Conservation (phyloP, 2,329 filamentous ascomycete species). For the Stagonosporopsis tanaceti region DNA sequence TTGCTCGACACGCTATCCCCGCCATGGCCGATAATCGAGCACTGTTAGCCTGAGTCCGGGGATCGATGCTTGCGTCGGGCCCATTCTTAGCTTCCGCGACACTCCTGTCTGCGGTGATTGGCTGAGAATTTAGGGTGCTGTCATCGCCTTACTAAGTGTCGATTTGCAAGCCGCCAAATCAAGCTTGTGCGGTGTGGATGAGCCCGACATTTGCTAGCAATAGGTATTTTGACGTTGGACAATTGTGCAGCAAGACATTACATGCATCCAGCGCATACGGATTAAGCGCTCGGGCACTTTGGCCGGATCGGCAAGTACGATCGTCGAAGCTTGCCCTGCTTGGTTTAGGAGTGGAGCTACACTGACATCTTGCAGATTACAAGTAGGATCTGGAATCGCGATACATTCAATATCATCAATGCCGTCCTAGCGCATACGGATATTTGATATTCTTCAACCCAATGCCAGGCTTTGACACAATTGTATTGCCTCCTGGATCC, state of each 20-base stretch:
- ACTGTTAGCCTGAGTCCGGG: slow-evolving; percentile 7
- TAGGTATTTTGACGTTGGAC: not conserved
- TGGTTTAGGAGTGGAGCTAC: not conserved
- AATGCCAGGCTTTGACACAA: too few species aligned
- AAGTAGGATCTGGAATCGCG: too few species aligned
- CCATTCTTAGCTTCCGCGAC: slow-evolving; percentile 5
- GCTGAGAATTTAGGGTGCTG: not conserved
- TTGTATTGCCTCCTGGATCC: too few species aligned
- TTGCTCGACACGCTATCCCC: not conserved
- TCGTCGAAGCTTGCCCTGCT: slow-evolving; percentile 2
- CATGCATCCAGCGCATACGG: not conserved
- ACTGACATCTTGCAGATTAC: not conserved
- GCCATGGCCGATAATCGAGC: slow-evolving; percentile 1
- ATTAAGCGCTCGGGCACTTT: not conserved
- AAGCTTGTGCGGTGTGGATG: too few species aligned
- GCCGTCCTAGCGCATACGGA: too few species aligned
- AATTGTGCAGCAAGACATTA: not conserved
- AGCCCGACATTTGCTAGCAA: not conserved
- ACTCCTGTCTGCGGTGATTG: not conserved
- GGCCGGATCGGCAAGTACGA: slow-evolving; percentile 4
- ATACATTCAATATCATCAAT: not conserved
- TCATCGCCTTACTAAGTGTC: not conserved
- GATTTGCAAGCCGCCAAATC: too few species aligned
- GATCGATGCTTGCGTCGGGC: slow-evolving; percentile 9
- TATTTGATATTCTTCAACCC: too few species aligned